Percentiles rank a stretch among this genome's conserved stretches.
Conservation (phyloP, 805 yeast genomes). For the Wickerhamiella galacta region DNA sequence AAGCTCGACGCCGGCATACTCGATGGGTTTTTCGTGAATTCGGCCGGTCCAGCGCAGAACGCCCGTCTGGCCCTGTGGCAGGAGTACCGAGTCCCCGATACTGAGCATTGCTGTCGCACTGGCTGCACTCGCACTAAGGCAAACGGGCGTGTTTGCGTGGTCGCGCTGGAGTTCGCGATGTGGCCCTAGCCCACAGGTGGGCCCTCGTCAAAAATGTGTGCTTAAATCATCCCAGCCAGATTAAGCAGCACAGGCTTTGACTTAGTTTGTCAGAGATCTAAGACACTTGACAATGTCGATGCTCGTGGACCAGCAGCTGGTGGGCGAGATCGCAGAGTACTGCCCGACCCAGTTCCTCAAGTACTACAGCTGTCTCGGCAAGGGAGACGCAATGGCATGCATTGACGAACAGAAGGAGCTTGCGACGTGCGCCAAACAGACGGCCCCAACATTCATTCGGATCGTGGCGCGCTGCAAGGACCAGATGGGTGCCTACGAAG, state of each 20-base stretch:
- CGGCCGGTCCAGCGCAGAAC: constrained; percentile 53
- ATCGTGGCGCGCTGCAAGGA: constrained; percentile 47
- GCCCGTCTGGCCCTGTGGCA: constrained; percentile 58
- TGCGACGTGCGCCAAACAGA: constrained; percentile 42
- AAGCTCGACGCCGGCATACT: constrained; percentile 77
- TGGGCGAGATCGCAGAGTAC: constrained; percentile 58
- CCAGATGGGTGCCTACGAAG: constrained; percentile 45
- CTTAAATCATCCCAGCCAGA: too few species aligned
- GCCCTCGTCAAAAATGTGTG: too few species aligned
- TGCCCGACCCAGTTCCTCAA: constrained; percentile 61
- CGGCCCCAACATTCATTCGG: constrained; percentile 55
- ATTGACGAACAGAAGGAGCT: constrained; percentile 37
- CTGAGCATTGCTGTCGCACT: constrained; percentile 11
- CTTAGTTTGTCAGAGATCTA: too few species aligned
- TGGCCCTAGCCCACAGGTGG: too few species aligned
- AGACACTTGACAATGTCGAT: constrained; percentile 32
- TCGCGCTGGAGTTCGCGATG: too few species aligned
- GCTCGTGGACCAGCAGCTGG: constrained; percentile 49
- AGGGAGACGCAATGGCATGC: constrained; percentile 37
- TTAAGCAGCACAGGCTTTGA: too few species aligned
- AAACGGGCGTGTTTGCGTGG: too few species aligned
- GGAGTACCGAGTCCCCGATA: constrained; percentile 22
- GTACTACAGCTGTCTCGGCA: constrained; percentile 56
- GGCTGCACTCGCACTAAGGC: too few species aligned
- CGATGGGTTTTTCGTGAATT: constrained; percentile 55